phyloP scores from a whole-genome alignment of 257 asterid genomes.

The Ehretia macrophylla region DNA sequence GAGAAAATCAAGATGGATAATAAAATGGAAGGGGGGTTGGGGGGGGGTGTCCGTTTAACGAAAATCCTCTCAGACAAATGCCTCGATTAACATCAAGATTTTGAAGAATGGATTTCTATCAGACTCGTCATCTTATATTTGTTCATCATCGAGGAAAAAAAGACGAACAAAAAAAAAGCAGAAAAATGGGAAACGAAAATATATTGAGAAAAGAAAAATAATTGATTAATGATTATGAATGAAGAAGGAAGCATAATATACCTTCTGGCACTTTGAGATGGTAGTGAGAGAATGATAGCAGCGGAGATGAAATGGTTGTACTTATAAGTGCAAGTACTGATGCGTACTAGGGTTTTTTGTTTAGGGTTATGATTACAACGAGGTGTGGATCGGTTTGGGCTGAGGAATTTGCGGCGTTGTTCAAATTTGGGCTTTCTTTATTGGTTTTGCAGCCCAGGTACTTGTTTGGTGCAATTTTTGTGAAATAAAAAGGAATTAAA shows the following conservation, averaged over 20 bases:
- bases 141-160: constrained; percentile 63
- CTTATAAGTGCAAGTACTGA: neutral
- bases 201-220: too few species aligned
- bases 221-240: too few species aligned
- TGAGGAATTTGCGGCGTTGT: neutral
- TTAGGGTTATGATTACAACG: neutral
- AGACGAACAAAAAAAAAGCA: neutral
- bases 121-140: constrained; percentile 77
- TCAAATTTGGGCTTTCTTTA: neutral
- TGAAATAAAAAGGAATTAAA: constrained; percentile 22
- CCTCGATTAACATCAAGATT: constrained; percentile 75
- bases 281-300: neutral
- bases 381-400: neutral
- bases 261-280: neutral
- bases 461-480: constrained; percentile 5
- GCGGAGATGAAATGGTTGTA: neutral
- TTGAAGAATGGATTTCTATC: constrained; percentile 74
- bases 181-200: neutral
- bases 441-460: neutral
- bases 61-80: constrained; percentile 81
- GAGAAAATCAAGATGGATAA: neutral
- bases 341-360: neutral
- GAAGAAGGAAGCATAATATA: too few species aligned
- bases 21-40: neutral
- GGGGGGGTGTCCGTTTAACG: constrained; percentile 10